Percentiles rank a stretch among this genome's conserved stretches.
Evolutionary conservation across 2,329 filamentous ascomycete species (phyloP).

Genomic region (Talaromyces sp.): DNA sequence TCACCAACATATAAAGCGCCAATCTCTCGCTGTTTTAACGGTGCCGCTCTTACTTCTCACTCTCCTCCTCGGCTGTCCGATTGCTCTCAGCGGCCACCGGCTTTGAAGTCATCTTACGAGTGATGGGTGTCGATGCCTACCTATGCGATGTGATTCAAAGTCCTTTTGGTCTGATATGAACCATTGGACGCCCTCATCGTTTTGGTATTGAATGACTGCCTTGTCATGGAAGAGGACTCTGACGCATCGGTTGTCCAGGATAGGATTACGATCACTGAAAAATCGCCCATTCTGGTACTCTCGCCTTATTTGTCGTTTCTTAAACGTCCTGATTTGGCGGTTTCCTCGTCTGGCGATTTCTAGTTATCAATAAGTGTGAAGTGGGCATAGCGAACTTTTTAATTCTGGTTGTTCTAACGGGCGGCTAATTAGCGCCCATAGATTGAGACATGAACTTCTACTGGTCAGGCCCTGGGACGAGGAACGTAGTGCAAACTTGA

Average conservation of each 20-base stretch:
- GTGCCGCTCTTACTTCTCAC: no score
- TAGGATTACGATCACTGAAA: not conserved
- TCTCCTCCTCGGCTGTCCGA: no score
- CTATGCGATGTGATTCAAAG: not conserved
- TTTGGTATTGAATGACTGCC: not conserved
- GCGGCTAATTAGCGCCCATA: no score
- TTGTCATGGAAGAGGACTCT: not conserved
- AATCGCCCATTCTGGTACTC: not conserved
- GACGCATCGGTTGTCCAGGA: not conserved
- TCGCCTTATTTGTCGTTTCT: not conserved
- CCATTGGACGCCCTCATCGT: not conserved
- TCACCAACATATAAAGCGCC: no score
- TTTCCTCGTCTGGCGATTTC: not conserved
- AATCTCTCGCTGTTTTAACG: no score
- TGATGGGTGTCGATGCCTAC: not conserved
- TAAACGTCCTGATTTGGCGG: not conserved
- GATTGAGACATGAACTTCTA: no score
- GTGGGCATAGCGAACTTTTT: no score
- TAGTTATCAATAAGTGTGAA: no score
- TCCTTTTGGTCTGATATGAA: not conserved
- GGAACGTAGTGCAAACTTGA: no score
- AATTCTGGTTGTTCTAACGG: no score
- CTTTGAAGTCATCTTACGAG: not conserved
- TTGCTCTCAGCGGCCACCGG: no score
- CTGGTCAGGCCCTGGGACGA: no score